Base-by-base conservation (phyloP, 176 grass and related monocot genomes). In the Poa annua region DNA sequence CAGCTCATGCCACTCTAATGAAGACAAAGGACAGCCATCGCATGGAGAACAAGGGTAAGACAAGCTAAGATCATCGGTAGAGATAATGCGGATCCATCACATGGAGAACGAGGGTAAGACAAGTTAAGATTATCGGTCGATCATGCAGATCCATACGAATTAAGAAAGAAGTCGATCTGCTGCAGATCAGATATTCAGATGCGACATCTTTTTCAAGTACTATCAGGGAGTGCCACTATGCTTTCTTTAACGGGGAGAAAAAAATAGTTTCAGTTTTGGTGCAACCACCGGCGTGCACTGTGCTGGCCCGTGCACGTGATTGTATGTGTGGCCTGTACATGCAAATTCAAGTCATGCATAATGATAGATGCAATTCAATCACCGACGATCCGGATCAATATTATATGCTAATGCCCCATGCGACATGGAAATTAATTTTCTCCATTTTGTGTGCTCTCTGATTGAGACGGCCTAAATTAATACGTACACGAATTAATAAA, bases 1-100 rank as follows among this genome's bases (percentile, higher is more conserved):
- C 5, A 3, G 54, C 19, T 56, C 55, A 22, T 57, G 67, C 67
- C 67, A 70, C 67, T 45, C 67, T 45, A 70, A 70, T 70, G 36
- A 70, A 70, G 38, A 70, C 67, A 45, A 70, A 6, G 3, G n/a
- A 38, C 67, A 70, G 67, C 39, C 44, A 12, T 44, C 67, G n/a
- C 20, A 70, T 42, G 4, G 4, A 42, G 2, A 69, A 13, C 5
- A 10, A 38, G 35, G 36, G 41, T 70, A 70, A 44, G 38, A 44
- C 38, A 44, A 70, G 36, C 4, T 55, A 29, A 29, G 29, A 29
- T 29, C 29, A 29, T 29, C 29, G 29, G 29, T 29, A 29, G 29
- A 29, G 29, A 29, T 29, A 29, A 29, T 29, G 29, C 29, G 29
- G 29, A 29, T 29, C 29, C 29, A 12, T 44, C 38, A 11, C 20